phyloP scores from a whole-genome alignment of 106 monocot genomes.

The Allium sativum region DNA sequence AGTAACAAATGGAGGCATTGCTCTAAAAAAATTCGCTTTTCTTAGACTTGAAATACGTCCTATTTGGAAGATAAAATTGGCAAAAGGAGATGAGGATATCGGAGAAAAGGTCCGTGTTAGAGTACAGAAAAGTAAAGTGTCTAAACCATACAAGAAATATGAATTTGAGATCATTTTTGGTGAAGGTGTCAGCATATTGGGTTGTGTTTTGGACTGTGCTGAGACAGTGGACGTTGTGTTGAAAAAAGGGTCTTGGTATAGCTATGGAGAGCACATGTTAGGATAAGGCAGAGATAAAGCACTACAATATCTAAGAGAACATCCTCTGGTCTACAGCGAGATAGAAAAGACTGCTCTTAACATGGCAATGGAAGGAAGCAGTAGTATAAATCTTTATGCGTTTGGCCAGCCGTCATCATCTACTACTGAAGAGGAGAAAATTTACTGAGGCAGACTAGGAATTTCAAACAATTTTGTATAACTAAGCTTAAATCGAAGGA shows the following conservation, averaged over 20 bases:
- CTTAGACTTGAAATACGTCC: conserved; percentile 95
- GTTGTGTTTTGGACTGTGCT: conserved; percentile 72
- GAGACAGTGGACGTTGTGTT: conserved; percentile 61
- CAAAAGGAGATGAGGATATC: conserved; percentile 80
- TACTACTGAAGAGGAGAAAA: conserved; percentile 24
- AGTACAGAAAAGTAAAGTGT: conserved; percentile 87
- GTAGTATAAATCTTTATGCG: conserved; percentile 39
- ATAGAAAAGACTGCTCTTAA: conserved; percentile 80
- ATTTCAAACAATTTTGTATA: no score
- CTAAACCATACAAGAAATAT: conserved; percentile 94
- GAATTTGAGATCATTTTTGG: conserved; percentile 98
- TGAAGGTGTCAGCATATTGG: conserved; percentile 81
- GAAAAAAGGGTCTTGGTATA: conserved; percentile 74
- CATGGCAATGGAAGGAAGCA: conserved; percentile 44
- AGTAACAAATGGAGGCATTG: conserved; percentile 96
- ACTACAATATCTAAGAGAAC: conserved; percentile 80
- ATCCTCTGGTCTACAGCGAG: conserved; percentile 50
- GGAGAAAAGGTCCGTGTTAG: conserved; percentile 57
- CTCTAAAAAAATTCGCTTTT: conserved; percentile 94
- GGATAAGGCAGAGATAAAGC: conserved; percentile 97
- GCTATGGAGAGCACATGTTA: conserved; percentile 67
- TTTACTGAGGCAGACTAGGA: no score
- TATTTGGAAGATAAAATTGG: conserved; percentile 93
- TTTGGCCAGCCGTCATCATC: conserved; percentile 37
- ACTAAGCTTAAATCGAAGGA: no score